Evolutionary conservation across 345 rosid species (phyloP).

Genomic region (Populus alba): DNA sequence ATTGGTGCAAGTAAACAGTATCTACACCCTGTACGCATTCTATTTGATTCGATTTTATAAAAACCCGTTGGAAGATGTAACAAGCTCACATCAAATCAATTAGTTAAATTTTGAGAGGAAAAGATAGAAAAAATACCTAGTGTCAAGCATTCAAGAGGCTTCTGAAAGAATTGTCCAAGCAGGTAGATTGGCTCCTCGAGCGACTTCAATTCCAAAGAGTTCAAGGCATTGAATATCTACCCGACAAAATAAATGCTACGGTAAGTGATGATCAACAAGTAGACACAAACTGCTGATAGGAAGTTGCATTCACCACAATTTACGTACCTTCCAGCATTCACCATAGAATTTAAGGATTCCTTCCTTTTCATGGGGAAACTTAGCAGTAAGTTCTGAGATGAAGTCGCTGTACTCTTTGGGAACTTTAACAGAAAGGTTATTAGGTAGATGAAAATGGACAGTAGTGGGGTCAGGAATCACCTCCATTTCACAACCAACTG

Average conservation of each 20-base stretch:
- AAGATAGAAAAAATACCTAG: slow-evolving; percentile 48
- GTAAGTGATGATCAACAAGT: slow-evolving; percentile 19
- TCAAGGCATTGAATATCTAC: slow-evolving; percentile 84
- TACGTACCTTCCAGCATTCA: slow-evolving; percentile 81
- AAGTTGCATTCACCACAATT: slow-evolving; percentile 23
- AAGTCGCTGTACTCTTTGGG: slow-evolving; percentile 74
- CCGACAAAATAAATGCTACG: slow-evolving; percentile 11
- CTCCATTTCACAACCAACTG: slow-evolving; percentile 86
- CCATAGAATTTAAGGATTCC: slow-evolving; percentile 82
- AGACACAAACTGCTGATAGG: not conserved
- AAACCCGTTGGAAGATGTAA: not conserved
- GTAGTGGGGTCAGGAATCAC: slow-evolving; percentile 94
- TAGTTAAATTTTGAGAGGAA: not conserved
- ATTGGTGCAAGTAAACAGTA: not conserved
- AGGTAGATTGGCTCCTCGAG: slow-evolving; percentile 95
- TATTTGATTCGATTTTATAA: not conserved
- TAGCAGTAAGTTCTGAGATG: slow-evolving; percentile 55
- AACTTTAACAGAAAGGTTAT: slow-evolving; percentile 64
- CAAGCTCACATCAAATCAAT: not conserved
- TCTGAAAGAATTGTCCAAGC: slow-evolving; percentile 90
- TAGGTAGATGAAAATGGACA: slow-evolving; percentile 91
- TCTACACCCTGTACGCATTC: not conserved
- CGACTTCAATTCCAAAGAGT: slow-evolving; percentile 86
- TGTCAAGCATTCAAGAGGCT: slow-evolving; percentile 84
- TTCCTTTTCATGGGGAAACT: slow-evolving; percentile 83